Conservation (phyloP, 352 stramenopile genomes). For the Albugo laibachii region DNA sequence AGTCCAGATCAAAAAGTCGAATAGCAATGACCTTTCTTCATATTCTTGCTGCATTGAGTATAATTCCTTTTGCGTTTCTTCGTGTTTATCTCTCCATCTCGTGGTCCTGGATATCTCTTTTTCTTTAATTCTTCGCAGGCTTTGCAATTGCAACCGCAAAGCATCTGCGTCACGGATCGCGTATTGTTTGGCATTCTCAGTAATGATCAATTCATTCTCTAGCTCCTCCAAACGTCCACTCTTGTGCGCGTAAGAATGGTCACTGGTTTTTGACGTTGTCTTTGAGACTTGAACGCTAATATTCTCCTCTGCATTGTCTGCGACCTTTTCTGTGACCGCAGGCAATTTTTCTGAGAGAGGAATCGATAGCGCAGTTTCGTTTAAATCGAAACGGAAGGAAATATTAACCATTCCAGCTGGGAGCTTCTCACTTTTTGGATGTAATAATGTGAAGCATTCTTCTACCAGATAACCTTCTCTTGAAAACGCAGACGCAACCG, state of each 20-base stretch:
- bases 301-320: not conserved
- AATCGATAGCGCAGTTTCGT: slow-evolving; percentile 6
- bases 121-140: not conserved
- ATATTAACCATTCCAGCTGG: slow-evolving; percentile 22
- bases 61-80: not conserved
- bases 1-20: no score
- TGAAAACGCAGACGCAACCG: slow-evolving; percentile 40
- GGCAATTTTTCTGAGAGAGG: not conserved
- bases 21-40: slow-evolving; percentile 1
- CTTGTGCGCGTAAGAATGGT: not conserved
- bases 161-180: not conserved
- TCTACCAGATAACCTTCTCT: slow-evolving; percentile 56
- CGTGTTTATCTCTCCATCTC: not conserved
- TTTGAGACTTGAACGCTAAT: not conserved
- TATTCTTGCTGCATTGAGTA: not conserved
- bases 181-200: not conserved
- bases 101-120: not conserved
- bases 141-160: not conserved
- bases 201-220: not conserved
- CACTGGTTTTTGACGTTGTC: not conserved
- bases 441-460: slow-evolving; percentile 26
- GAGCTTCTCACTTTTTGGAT: slow-evolving; percentile 9
- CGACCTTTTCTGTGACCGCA: not conserved
- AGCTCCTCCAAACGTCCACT: not conserved
- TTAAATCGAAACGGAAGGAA: slow-evolving; percentile 33